Evolutionary conservation across 2,329 filamentous ascomycete genomes (phyloP).

Genomic region (Fusarium dimerum): DNA sequence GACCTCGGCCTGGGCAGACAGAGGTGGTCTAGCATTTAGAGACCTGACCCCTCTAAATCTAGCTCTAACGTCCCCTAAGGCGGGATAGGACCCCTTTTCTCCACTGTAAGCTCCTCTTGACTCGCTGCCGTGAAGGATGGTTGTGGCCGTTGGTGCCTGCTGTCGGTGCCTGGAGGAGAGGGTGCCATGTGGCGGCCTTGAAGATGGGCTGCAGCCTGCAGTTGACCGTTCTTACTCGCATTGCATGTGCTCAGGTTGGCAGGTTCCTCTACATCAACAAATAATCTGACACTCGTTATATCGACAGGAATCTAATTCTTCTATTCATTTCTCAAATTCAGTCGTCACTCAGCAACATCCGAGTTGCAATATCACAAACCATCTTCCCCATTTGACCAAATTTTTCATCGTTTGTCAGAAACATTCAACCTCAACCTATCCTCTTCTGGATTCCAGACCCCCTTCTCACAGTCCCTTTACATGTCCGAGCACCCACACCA

Average conservation of each 20-base stretch:
- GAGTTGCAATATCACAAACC: too few species aligned
- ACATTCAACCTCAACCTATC: not conserved
- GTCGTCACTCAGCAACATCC: not conserved
- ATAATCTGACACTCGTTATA: too few species aligned
- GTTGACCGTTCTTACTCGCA: constrained; percentile 10
- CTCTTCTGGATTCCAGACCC: too few species aligned
- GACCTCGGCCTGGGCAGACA: too few species aligned
- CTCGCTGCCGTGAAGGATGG: not conserved
- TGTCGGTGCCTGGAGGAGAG: constrained; percentile 16
- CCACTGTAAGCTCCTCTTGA: not conserved
- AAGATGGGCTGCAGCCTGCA: constrained; percentile 21
- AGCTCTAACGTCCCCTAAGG: too few species aligned
- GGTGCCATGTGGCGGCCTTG: constrained; percentile 17
- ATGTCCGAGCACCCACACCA: not conserved
- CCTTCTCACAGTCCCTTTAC: not conserved
- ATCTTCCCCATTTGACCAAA: too few species aligned
- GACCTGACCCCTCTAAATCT: too few species aligned
- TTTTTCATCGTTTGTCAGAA: too few species aligned
- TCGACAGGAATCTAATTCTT: not conserved
- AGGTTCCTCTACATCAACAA: too few species aligned
- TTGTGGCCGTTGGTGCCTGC: not conserved
- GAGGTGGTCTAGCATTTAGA: too few species aligned
- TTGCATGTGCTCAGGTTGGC: too few species aligned
- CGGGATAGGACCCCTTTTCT: not conserved
- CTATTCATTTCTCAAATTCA: not conserved